Conservation (phyloP, 371 early-diverging fungal genomes). For the Circinella umbellata region DNA sequence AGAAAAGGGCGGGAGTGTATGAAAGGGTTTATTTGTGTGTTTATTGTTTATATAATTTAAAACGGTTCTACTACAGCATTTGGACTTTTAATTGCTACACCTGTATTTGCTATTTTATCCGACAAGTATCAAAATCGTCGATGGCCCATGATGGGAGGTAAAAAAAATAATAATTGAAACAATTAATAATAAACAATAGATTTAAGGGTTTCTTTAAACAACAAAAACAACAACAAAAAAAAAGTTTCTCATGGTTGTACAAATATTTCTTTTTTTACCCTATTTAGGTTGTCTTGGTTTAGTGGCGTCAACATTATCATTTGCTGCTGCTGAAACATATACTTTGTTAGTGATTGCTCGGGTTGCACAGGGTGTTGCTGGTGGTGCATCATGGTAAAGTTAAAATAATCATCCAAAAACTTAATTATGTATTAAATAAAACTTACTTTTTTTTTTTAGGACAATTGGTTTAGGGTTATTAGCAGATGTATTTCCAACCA, state of each 20-base stretch:
- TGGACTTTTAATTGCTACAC: slow-evolving; percentile 80
- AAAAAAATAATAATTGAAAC: slow-evolving; percentile 23
- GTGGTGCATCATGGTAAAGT: slow-evolving; percentile 77
- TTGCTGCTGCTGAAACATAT: slow-evolving; percentile 71
- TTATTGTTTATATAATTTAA: too few relatives aligned
- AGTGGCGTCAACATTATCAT: slow-evolving; percentile 67
- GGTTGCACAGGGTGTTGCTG: slow-evolving; percentile 78
- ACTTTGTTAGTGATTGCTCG: slow-evolving; percentile 76
- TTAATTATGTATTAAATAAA: too few relatives aligned
- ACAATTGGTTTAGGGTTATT: slow-evolving; percentile 78
- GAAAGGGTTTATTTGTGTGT: background rate
- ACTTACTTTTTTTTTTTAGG: slow-evolving; percentile 42
- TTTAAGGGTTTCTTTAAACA: too few relatives aligned
- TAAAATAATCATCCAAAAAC: too few relatives aligned
- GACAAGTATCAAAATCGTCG: slow-evolving; percentile 76
- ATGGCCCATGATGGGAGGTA: slow-evolving; percentile 80
- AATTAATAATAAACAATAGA: too few relatives aligned
- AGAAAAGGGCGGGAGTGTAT: too few relatives aligned
- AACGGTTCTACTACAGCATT: slow-evolving; percentile 47
- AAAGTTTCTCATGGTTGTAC: background rate
- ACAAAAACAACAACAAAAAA: background rate
- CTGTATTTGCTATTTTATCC: slow-evolving; percentile 77
- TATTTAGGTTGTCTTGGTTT: slow-evolving; percentile 54
- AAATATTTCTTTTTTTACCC: too few relatives aligned
- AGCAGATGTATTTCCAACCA: slow-evolving; percentile 79